Conservation (phyloP, 371 early-diverging fungal species). For the Blakeslea trispora region DNA sequence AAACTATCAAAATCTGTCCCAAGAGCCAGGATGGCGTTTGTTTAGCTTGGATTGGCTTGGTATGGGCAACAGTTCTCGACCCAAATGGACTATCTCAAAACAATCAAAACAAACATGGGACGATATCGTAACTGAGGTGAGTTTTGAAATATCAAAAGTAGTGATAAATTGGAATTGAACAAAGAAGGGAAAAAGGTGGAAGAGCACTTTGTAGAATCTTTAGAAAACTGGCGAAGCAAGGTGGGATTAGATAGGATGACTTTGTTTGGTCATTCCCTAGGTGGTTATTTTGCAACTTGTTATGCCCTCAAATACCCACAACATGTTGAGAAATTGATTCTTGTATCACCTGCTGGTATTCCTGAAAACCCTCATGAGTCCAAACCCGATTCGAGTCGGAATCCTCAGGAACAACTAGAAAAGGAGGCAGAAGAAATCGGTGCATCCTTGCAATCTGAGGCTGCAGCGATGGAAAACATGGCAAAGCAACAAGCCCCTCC, state of each 20-base stretch:
- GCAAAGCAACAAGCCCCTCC: constrained; percentile 14
- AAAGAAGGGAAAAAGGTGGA: constrained; percentile 54
- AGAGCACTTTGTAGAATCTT: constrained; percentile 85
- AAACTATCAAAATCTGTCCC: constrained; percentile 73
- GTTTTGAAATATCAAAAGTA: no score
- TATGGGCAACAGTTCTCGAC: constrained; percentile 84
- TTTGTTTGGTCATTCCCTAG: constrained; percentile 82
- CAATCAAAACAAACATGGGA: constrained; percentile 47
- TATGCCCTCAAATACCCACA: constrained; percentile 90
- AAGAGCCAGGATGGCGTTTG: constrained; percentile 67
- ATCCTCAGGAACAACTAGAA: constrained; percentile 34
- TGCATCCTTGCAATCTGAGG: constrained; percentile 34
- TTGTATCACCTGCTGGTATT: constrained; percentile 84
- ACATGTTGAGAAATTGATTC: constrained; percentile 85
- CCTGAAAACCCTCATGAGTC: constrained; percentile 51
- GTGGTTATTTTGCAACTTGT: constrained; percentile 85
- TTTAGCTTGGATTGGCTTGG: constrained; percentile 89
- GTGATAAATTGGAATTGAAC: no score
- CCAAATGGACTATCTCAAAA: constrained; percentile 56
- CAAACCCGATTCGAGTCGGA: constrained; percentile 17
- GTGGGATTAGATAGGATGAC: constrained; percentile 83
- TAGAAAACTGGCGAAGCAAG: constrained; percentile 87
- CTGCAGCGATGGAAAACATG: constrained; percentile 23
- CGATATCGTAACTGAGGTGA: constrained; percentile 48
- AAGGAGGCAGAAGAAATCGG: constrained; percentile 38